Base-by-base conservation (phyloP, 441 rosid genomes). In the Eruca vesicaria region DNA sequence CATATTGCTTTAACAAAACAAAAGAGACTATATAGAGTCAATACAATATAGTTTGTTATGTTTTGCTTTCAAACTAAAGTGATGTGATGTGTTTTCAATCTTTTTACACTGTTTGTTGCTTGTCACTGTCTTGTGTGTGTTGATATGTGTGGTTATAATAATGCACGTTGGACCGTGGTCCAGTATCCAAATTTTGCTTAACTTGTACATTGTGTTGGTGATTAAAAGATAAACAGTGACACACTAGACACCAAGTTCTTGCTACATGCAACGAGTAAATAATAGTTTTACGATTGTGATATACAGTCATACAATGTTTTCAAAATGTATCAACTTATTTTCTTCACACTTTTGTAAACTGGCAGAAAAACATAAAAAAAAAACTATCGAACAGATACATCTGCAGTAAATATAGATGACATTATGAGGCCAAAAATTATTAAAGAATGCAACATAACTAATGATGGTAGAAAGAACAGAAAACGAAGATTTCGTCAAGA, bases 121-220 rank as follows among this genome's bases (percentile, higher is more conserved):
- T 66, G 80, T 77, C 80, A 72, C 6, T 72, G 28, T 71, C 80
- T 76, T 20, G 19, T 50, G 64, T 35, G 58, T 65, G 38, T 60
- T 57, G 26, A 71, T 69, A 16, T 53, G 29, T 56, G 50, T 76
- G 68, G 55, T 33, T 62, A 62, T 19, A 18, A 31, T 52, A 16
- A n/a, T 35, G 36, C 2, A 26, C 3, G 29, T 26, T 26, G 29
- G 29, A 26, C 32, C 32, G 7, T 61, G 79, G 74, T 68, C 63
- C 32, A 19, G 2, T 53, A 4, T 75, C 23, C 69, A 68, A 23
- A 33, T 52, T 52, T 36, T 57, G 10, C 38, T 61, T 9, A 53
- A 10, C 26, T 52, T 68, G 63, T 38, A 38, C 45, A 52, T 29
- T 53, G 33, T 38, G 65, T 31, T 33, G 20, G 33, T 63, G 33